Evolutionary conservation across 2,329 filamentous ascomycete genomes (phyloP).

Genomic region (Falciphora oryzae): DNA sequence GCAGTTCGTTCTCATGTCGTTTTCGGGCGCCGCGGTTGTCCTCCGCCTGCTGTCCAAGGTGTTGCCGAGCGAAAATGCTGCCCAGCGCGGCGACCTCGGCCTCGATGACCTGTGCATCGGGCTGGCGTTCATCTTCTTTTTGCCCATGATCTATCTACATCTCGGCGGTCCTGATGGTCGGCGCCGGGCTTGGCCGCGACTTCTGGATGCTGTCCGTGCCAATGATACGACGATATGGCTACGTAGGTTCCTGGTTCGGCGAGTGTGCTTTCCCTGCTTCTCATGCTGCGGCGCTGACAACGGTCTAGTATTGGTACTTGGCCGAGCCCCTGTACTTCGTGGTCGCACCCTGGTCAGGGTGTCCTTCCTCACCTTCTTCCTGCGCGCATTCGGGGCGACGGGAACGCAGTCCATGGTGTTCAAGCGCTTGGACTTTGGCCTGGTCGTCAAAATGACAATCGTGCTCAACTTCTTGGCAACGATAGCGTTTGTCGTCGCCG

Average conservation of each 20-base stretch:
- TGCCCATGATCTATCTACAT: neutral
- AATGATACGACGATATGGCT: neutral
- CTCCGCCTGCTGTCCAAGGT: neutral
- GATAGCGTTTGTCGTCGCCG: neutral
- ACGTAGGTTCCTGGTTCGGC: neutral
- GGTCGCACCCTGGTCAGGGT: neutral
- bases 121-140: neutral
- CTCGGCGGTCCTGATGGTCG: neutral
- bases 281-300: too few relatives aligned
- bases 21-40: neutral
- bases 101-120: conserved; percentile 1
- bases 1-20: neutral
- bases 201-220: neutral
- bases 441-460: neutral
- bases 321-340: neutral
- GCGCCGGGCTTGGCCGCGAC: conserved; percentile 4
- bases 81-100: neutral
- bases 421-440: neutral
- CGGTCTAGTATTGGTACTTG: neutral
- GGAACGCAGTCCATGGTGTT: neutral
- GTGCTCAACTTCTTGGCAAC: neutral
- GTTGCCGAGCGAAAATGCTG: neutral
- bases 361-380: neutral
- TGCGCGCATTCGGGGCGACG: neutral
- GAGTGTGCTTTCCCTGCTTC: neutral